Evolutionary conservation across 2,329 filamentous ascomycete genomes (phyloP), one percentile per base, ranked within the genome.

Genomic region (Pseudocercospora fijiensis): DNA sequence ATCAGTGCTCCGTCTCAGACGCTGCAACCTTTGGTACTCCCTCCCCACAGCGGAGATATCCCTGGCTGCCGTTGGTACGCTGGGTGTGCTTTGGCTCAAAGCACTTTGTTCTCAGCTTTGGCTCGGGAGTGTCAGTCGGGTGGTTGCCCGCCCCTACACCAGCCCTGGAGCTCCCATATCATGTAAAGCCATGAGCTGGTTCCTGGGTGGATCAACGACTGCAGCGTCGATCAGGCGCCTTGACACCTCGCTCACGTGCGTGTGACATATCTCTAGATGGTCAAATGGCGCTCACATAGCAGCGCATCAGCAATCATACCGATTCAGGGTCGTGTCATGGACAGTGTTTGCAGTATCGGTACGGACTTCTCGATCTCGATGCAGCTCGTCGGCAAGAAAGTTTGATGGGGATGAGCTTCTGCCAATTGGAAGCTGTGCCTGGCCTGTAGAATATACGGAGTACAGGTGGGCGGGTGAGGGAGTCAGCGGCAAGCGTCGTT

Each of bases 401-500:
- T 52, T 52, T 27, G 24, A 26, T 26, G 22, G 49, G 49, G 49
- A 11, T 13, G 45, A 47, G 43, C 43, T 47, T 47, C 43, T 47
- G 43, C 43, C 43, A 47, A 47, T 47, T 47, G 43, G 43, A 47
- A 51, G 18, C 16, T 51, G 47, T 51, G 22, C 24, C 49, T 22
- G 22, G 27, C n/a, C n/a, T n/a, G n/a, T n/a, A n/a, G n/a, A n/a
- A n/a, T n/a, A n/a, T n/a, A n/a, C n/a, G n/a, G n/a, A n/a, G 27
- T 52, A 52, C 49, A 52, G 24, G 20, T 27, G 27, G 24, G 49
- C 49, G 24, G 20, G 49, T 16, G 18, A 24, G 49, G 27, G 49
- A 52, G 49, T 52, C 49, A 52, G 49, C 49, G 11, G 49, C 49
- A 52, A 27, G 49, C 49, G 24, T 52, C 13, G 49, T 52, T 52